Evolutionary conservation across 208 protist species (phyloP), one percentile per base, ranked within the genome.

Genomic region (Wallacemonas collosoma): DNA sequence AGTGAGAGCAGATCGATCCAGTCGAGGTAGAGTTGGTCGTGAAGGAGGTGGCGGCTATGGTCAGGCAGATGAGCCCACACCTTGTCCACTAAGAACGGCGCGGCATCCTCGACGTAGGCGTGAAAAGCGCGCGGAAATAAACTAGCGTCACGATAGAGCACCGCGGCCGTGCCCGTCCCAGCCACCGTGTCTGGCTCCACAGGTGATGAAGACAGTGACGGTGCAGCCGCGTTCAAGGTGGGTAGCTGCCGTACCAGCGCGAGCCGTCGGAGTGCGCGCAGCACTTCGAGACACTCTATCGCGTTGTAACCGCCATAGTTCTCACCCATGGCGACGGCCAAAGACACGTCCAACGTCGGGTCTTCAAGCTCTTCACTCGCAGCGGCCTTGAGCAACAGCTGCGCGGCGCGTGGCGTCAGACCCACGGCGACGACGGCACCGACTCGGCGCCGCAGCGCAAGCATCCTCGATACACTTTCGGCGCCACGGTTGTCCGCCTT

Each of bases 61-160:
- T 96, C 89, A 2, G 92, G 92, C 53, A 96, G 68, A 3, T 81
- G 82, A 2, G 82, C 77, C 89, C 92, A 96, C 40, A 96, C 85
- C 63, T 86, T 90, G 38, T 83, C 75, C 2, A 83, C 72, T 4
- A 96, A 75, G 60, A 89, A 86, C 26, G 92, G 89, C 35, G 89
- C 81, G 2, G 81, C 76, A 62, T 96, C 88, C 40, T 40, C 36
- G 4, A 93, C 76, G 65, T 88, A 93, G 9, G 75, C 71, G 0
- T 68, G 56, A n/a, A 96, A 84, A 55, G 83, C 73, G 41, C 72
- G 69, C 35, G 79, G 77, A 26, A 76, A 71, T 5, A 85, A 68
- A 14, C 74, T 48, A 0, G 82, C 77, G 55, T 91, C 79, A 41
- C 68, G 68, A 76, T 95, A 95, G 17, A 95, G 76, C 15, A 60